Evolutionary conservation across 2,329 filamentous ascomycete species (phyloP).

Genomic region (Chaetomium strumarium): DNA sequence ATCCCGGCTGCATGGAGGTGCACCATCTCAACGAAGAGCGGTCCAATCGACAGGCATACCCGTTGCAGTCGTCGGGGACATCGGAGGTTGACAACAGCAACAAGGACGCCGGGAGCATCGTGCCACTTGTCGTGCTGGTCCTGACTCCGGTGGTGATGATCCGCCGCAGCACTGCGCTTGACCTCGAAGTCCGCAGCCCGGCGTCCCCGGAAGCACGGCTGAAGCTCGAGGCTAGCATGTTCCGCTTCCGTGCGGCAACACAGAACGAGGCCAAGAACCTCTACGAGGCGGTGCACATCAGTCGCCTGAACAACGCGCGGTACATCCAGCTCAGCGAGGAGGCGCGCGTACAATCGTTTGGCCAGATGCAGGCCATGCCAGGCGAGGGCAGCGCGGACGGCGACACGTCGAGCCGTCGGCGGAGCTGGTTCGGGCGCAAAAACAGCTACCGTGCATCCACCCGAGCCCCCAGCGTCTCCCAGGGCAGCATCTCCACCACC

Average conservation of each 20-base stretch:
- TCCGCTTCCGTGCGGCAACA: slow-evolving; percentile 81
- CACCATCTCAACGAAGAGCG: slow-evolving; percentile 38
- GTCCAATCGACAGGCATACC: slow-evolving; percentile 30
- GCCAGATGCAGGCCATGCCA: slow-evolving; percentile 45
- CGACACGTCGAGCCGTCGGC: slow-evolving; percentile 40
- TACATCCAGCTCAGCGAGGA: slow-evolving; percentile 66
- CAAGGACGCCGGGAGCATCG: slow-evolving; percentile 30
- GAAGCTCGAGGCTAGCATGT: slow-evolving; percentile 61
- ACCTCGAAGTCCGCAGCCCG: slow-evolving; percentile 88
- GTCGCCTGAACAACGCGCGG: slow-evolving; percentile 86
- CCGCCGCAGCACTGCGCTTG: slow-evolving; percentile 82
- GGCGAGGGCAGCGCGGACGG: slow-evolving; percentile 39
- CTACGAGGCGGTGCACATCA: slow-evolving; percentile 80
- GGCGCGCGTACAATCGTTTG: slow-evolving; percentile 67
- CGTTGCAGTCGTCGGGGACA: slow-evolving; percentile 31
- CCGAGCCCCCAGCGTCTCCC: slow-evolving; percentile 58
- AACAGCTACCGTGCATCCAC: slow-evolving; percentile 60
- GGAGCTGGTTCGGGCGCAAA: slow-evolving; percentile 57
- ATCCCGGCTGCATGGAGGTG: slow-evolving; percentile 54
- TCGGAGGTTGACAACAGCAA: slow-evolving; percentile 29
- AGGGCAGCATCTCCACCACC: slow-evolving; percentile 56
- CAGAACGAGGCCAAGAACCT: slow-evolving; percentile 73
- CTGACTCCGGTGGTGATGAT: slow-evolving; percentile 88
- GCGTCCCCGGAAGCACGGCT: slow-evolving; percentile 68
- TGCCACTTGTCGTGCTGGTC: slow-evolving; percentile 64